A percentile compares a stretch with the other conserved stretches of the same genome.
Evolutionary conservation across 2,329 filamentous ascomycete genomes (phyloP).

Genomic region (Conoideocrella luteorostrata): DNA sequence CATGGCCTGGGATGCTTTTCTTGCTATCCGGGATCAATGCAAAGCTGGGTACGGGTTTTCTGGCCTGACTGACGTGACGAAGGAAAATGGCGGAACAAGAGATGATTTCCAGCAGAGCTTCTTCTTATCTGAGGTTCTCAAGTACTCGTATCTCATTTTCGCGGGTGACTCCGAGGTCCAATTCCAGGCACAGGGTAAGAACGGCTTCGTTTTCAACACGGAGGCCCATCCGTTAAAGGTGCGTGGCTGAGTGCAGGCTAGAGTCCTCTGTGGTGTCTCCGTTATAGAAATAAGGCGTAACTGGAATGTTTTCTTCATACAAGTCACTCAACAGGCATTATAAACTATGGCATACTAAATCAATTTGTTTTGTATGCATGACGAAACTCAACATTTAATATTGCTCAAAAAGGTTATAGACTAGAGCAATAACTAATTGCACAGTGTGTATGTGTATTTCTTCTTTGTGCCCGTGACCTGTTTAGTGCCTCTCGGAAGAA

Average conservation of each 20-base stretch:
- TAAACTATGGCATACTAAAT: no score
- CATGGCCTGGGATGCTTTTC: constrained; percentile 76
- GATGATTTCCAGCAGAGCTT: constrained; percentile 77
- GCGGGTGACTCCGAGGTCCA: constrained; percentile 51
- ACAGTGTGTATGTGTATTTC: no score
- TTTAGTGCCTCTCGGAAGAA: no score
- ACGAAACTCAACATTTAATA: no score
- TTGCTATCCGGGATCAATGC: constrained; percentile 58
- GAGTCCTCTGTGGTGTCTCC: no score
- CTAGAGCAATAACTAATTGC: no score
- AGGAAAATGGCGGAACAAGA: constrained; percentile 50
- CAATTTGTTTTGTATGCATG: no score
- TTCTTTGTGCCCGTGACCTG: no score
- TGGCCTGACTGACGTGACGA: constrained; percentile 60
- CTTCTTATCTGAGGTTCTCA: constrained; percentile 80
- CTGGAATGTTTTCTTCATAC: no score
- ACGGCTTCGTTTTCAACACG: constrained; percentile 44
- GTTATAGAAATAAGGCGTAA: no score
- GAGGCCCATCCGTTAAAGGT: constrained; percentile 39
- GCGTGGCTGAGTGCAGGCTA: constrained; percentile 7
- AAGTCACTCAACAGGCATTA: no score
- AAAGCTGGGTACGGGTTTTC: constrained; percentile 61
- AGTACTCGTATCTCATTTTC: constrained; percentile 73
- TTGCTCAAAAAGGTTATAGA: no score
- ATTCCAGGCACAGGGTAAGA: constrained; percentile 39